phyloP scores from a whole-genome alignment of 1,284 basidiomycete species.

The Retiboletus flavoniger region DNA sequence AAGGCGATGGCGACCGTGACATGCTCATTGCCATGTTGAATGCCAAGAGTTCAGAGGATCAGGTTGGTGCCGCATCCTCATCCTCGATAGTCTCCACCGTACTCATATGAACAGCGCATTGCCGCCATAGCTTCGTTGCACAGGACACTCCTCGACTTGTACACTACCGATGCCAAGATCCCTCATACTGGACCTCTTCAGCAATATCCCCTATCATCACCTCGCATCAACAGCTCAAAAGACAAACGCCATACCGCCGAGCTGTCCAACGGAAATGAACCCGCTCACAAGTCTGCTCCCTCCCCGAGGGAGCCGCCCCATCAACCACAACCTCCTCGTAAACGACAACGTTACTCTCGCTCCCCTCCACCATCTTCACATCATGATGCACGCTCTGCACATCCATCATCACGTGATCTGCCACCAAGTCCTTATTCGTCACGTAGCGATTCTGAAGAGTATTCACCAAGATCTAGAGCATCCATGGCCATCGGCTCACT shows the following conservation, averaged over 20 bases:
- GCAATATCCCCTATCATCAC: conserved; percentile 24
- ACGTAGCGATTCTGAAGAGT: conserved; percentile 37
- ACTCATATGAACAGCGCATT: conserved; percentile 49
- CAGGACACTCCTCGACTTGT: conserved; percentile 65
- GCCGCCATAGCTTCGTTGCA: conserved; percentile 68
- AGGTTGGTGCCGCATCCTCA: conserved; percentile 47
- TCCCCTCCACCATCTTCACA: conserved; percentile 32
- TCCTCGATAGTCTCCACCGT: conserved; percentile 7
- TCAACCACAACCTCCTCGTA: conserved; percentile 34
- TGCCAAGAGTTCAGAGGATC: conserved; percentile 87
- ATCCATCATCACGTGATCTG: conserved; percentile 33
- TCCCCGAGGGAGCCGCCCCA: conserved; percentile 25
- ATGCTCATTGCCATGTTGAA: conserved; percentile 85
- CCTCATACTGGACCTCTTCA: conserved; percentile 15
- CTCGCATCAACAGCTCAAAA: conserved; percentile 19
- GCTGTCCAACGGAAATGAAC: conserved; percentile 16
- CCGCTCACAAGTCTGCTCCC: conserved; percentile 9
- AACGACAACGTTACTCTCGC: conserved; percentile 48
- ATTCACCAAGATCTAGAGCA: conserved; percentile 35
- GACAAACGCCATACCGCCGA: conserved; percentile 20
- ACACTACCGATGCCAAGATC: conserved; percentile 37
- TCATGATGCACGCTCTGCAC: conserved; percentile 26
- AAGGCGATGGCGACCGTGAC: conserved; percentile 86
- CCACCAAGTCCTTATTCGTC: conserved; percentile 37
- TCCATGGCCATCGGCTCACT: conserved; percentile 37